A percentile compares a stretch with the other conserved stretches of the same genome.
Conservation (phyloP, 2,329 filamentous ascomycete genomes). For the Aureobasidium mangrovei region DNA sequence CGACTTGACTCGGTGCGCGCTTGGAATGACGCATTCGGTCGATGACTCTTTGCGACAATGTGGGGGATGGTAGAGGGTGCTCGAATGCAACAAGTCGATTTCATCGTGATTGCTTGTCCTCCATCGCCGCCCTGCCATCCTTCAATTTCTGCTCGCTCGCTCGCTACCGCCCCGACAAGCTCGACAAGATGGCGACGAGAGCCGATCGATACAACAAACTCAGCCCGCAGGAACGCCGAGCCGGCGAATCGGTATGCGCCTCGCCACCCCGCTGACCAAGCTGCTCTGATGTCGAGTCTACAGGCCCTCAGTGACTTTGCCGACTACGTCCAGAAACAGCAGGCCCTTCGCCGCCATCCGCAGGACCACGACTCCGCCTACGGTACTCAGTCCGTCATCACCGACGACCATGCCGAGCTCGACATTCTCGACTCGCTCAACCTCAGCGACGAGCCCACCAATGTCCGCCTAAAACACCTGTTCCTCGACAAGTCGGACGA, state of each 20-base stretch:
- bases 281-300: not conserved
- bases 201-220: conserved; percentile 35
- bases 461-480: conserved; percentile 64
- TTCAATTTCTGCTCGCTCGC: too few species aligned
- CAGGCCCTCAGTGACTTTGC: conserved; percentile 89
- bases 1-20: too few species aligned
- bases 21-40: too few species aligned
- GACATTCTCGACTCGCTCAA: conserved; percentile 77
- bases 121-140: too few species aligned
- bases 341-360: conserved; percentile 53
- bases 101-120: too few species aligned
- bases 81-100: too few species aligned
- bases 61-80: too few species aligned
- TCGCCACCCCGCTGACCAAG: not conserved
- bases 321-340: conserved; percentile 94
- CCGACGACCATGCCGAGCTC: conserved; percentile 75
- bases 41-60: too few species aligned
- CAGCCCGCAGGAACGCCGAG: conserved; percentile 68
- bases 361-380: conserved; percentile 21
- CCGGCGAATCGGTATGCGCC: conserved; percentile 67
- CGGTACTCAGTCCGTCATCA: conserved; percentile 23
- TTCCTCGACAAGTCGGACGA: conserved; percentile 52
- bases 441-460: conserved; percentile 60
- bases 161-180: too few species aligned
- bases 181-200: conserved; percentile 24